phyloP scores from a whole-genome alignment of 371 early-diverging fungal species.

The Choanephora cucurbitarum region DNA sequence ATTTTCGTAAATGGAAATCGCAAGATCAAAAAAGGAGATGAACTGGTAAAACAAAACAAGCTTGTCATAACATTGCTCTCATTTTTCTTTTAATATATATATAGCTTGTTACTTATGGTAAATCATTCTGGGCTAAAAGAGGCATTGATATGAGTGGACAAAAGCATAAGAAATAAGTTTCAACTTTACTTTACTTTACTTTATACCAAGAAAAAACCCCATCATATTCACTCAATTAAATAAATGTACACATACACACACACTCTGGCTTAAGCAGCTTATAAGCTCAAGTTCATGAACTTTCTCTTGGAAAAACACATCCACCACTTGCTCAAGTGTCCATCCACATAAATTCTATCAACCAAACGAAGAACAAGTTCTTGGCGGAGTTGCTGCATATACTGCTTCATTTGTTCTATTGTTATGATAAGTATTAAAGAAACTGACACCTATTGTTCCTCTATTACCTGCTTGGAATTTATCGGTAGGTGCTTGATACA shows the following conservation, averaged over 20 bases:
- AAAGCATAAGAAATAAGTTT: conserved; percentile 23
- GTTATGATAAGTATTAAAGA: too few relatives aligned
- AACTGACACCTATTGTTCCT: not conserved
- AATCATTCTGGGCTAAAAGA: conserved; percentile 53
- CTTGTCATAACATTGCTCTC: too few relatives aligned
- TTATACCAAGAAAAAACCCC: too few relatives aligned
- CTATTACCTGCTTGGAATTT: conserved; percentile 75
- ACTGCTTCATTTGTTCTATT: conserved; percentile 65
- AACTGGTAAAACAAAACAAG: conserved; percentile 34
- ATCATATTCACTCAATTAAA: conserved; percentile 1
- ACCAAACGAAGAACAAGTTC: conserved; percentile 81
- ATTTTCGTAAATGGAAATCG: conserved; percentile 48
- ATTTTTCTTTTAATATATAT: too few relatives aligned
- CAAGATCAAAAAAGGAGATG: conserved; percentile 55
- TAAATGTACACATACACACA: not conserved
- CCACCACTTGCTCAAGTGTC: conserved; percentile 96
- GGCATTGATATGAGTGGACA: conserved; percentile 54
- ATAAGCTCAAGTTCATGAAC: conserved; percentile 90
- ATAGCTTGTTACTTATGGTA: conserved; percentile 54
- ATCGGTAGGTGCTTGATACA: conserved; percentile 79
- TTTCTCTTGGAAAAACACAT: conserved; percentile 96
- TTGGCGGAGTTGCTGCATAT: conserved; percentile 65
- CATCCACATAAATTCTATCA: conserved; percentile 78
- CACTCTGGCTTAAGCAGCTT: conserved; percentile 13
- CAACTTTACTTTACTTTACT: too few relatives aligned